Base-by-base conservation (phyloP, 768 basidiomycete genomes). In the Suillus cothurnatus region DNA sequence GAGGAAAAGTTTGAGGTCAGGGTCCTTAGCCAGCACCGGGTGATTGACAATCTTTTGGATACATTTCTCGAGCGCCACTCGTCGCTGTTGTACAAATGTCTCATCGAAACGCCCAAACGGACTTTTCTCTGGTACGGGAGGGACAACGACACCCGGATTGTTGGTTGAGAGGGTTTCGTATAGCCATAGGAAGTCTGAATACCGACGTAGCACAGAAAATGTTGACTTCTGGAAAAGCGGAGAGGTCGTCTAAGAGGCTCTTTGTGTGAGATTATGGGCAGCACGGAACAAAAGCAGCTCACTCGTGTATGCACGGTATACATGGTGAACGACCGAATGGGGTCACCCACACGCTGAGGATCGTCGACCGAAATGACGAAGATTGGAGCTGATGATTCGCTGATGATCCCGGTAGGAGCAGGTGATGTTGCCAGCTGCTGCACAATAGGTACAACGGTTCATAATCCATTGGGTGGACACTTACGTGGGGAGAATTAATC, bases 181-280 rank as follows among this genome's bases (percentile, higher is more conserved):
- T 1, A 99, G 78, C 97, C 97, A 99, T 23, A 98, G 85, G 72
- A 99, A 99, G 77, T 99, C 97, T 7, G 94, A 95, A 77, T 97
- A 99, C 38, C 97, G 89, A n/a, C 97, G 86, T 1, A 99, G 87
- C 61, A 98, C 97, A 3, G 95, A 96, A 76, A 97, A 97, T 1
- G 88, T 81, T 1, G 89, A 86, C 81, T 93, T 94, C 68, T 88
- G 86, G 79, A 86, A 99, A 31, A 90, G 78, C 0, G 93, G 89
- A 4, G 94, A 96, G 8, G 90, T 93, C 0, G 95, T 97, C 91
- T 94, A 69, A 14, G 14, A 45, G 21, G n/a, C 11, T 36, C 4
- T 57, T 1, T 39, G 12, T 66, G 61, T 63, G 49, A 61, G 12
- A 19, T 14, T 19, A n/a, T 21, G 14, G 4, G 15, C 21, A 64